Evolutionary conservation across 2,329 filamentous ascomycete genomes (phyloP).

Genomic region (Rugonectria rugulosa): DNA sequence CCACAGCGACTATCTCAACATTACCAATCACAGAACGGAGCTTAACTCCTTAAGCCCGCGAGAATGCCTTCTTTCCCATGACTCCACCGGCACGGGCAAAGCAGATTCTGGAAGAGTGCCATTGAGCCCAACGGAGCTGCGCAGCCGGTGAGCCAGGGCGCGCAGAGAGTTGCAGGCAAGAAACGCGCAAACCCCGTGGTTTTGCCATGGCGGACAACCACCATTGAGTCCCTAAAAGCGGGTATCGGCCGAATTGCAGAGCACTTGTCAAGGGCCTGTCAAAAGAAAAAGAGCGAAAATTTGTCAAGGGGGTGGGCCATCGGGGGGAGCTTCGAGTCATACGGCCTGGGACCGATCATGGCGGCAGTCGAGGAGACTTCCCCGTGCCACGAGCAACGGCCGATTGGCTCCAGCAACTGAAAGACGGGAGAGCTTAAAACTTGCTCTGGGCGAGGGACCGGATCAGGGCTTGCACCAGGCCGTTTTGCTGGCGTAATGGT

Average conservation of each 20-base stretch:
- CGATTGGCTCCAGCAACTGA: constrained; percentile 4
- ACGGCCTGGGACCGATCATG: too few relatives aligned
- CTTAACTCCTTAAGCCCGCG: constrained; percentile 16
- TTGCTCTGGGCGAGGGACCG: too few relatives aligned
- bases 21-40: constrained; percentile 28
- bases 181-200: too few relatives aligned
- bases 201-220: too few relatives aligned
- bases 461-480: too few relatives aligned
- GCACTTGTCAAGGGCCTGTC: too few relatives aligned
- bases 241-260: too few relatives aligned
- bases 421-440: constrained; percentile 21
- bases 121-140: too few relatives aligned
- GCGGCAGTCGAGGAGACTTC: too few relatives aligned
- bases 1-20: constrained; percentile 4
- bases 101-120: neutral
- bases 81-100: constrained; percentile 4
- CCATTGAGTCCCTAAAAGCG: too few relatives aligned
- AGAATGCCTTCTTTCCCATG: neutral
- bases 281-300: neutral
- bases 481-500: neutral
- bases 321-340: constrained; percentile 20
- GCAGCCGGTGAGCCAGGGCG: too few relatives aligned
- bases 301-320: constrained; percentile 21
- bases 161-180: too few relatives aligned
- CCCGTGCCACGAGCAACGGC: constrained; percentile 1